Evolutionary conservation across 352 stramenopile genomes (phyloP).

Genomic region (Thalassiosira exigua): DNA sequence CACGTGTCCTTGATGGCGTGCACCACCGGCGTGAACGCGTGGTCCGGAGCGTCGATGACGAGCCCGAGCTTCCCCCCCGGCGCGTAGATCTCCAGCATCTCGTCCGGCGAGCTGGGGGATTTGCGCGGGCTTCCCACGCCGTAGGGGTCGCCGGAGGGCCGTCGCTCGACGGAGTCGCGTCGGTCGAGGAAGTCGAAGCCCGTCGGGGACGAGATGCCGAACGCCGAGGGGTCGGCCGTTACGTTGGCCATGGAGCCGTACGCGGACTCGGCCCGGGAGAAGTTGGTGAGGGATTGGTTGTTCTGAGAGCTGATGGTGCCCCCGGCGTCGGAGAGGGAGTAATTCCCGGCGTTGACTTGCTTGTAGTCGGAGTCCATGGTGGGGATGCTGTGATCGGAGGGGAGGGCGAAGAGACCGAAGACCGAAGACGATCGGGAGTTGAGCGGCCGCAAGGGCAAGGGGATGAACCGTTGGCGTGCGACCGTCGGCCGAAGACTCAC

Average conservation of each 20-base stretch:
- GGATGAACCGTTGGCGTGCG: no score
- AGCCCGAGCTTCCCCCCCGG: conserved; percentile 78
- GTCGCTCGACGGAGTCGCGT: conserved; percentile 1
- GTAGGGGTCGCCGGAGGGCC: conserved; percentile 13
- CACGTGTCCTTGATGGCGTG: conserved; percentile 83
- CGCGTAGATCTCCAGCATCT: conserved; percentile 77
- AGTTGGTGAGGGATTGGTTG: conserved; percentile 23
- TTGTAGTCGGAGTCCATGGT: conserved; percentile 63
- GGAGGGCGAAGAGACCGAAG: not conserved
- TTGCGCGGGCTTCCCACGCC: not conserved
- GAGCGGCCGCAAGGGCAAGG: not conserved
- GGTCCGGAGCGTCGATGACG: conserved; percentile 80
- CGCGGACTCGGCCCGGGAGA: conserved; percentile 6
- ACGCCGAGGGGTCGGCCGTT: not conserved
- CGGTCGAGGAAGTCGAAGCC: not conserved
- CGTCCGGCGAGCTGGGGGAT: conserved; percentile 35
- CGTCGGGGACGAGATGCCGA: not conserved
- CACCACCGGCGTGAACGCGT: conserved; percentile 66
- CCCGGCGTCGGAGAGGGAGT: conserved; percentile 48
- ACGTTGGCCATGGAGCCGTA: conserved; percentile 14
- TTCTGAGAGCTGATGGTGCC: conserved; percentile 45
- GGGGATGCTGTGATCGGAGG: conserved; percentile 36
- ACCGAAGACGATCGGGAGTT: not conserved
- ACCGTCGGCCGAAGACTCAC: not conserved
- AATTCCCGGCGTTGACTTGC: conserved; percentile 20